A percentile compares a stretch with the other conserved stretches of the same genome.
phyloP scores from a whole-genome alignment of 2,329 filamentous ascomycete genomes.

The Chlorencoelia australis region DNA sequence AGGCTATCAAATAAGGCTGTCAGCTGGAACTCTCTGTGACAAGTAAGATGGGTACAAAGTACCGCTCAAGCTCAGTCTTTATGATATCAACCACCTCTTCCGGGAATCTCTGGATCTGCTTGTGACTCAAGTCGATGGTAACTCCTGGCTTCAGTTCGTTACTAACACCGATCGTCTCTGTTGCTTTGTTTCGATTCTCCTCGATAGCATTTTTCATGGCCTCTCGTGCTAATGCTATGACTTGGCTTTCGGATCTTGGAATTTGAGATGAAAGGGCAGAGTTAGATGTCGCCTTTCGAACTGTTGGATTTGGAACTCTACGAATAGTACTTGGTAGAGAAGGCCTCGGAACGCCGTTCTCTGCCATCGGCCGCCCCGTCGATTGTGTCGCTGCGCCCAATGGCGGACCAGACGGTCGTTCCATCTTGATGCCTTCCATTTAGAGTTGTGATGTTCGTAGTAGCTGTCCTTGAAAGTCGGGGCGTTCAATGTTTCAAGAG shows the following conservation, averaged over 20 bases:
- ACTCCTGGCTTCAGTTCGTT: conserved; percentile 54
- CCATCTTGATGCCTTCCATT: conserved; percentile 20
- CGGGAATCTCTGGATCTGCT: conserved; percentile 48
- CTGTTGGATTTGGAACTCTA: conserved; percentile 31
- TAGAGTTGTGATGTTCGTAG: conserved; percentile 2
- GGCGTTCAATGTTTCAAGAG: conserved; percentile 4
- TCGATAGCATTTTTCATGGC: conserved; percentile 58
- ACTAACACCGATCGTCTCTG: conserved; percentile 48
- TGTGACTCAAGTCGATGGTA: conserved; percentile 69
- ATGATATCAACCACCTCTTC: conserved; percentile 30
- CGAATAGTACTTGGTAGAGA: conserved; percentile 26
- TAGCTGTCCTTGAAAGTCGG: conserved; percentile 1
- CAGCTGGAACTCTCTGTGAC: conserved; percentile 13
- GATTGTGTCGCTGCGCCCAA: conserved; percentile 28
- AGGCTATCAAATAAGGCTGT: conserved; percentile 40
- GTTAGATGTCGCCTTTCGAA: conserved; percentile 35
- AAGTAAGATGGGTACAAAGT: conserved; percentile 9
- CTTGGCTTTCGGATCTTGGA: conserved; percentile 50
- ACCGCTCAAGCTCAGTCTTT: conserved; percentile 28
- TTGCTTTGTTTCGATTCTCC: conserved; percentile 53
- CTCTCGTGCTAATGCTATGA: conserved; percentile 54
- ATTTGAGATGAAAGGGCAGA: conserved; percentile 38
- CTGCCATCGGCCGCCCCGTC: conserved; percentile 31
- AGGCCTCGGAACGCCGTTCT: conserved; percentile 29
- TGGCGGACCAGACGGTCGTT: conserved; percentile 23